Evolutionary conservation across 257 asterid genomes (phyloP), one percentile per base, ranked within the genome.

Genomic region (Scutellaria galericulata): DNA sequence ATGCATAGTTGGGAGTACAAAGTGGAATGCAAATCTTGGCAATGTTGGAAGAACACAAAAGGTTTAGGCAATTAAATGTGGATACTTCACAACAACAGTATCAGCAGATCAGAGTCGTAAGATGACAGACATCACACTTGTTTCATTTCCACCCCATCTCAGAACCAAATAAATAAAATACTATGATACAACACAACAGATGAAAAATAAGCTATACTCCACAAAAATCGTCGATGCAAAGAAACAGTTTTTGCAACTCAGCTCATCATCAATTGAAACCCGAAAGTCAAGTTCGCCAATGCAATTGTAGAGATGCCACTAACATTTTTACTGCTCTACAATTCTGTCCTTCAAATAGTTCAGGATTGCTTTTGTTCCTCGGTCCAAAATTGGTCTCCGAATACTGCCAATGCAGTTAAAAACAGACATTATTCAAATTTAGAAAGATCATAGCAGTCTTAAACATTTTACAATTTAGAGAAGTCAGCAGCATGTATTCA

Each of bases 301-400:
- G 70, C 44, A 45, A 42, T 13, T 4, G 44, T 5, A 52, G 70
- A 41, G 70, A 39, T 48, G 13, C 8, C 18, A 59, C 77, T 37
- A 53, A 13, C 55, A 10, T 42, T 47, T 65, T 78, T 76, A 91
- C 56, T 81, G 79, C 82, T 80, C 88, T 27, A 80, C 82, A 69
- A 90, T 87, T 80, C 83, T 88, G 42, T 91, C 98, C 89, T 89
- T 91, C 51, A 94, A 75, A 80, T 94, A 94, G 7, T 52, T 80
- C 79, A 94, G 81, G 80, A 91, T 70, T 6, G 85, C 96, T 78
- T 91, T 94, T 24, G 98, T 94, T 79, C 98, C 97, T 67, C 96
- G 83, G 12, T 85, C 89, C 88, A 94, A 70, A 74, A 94, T 88
- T 9, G 96, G 37, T 87, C 98, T 86, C 62, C 98, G 92, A n/a